Evolutionary conservation across 2,329 filamentous ascomycete genomes (phyloP).

Genomic region (Scopulariopsis brevicaulis): DNA sequence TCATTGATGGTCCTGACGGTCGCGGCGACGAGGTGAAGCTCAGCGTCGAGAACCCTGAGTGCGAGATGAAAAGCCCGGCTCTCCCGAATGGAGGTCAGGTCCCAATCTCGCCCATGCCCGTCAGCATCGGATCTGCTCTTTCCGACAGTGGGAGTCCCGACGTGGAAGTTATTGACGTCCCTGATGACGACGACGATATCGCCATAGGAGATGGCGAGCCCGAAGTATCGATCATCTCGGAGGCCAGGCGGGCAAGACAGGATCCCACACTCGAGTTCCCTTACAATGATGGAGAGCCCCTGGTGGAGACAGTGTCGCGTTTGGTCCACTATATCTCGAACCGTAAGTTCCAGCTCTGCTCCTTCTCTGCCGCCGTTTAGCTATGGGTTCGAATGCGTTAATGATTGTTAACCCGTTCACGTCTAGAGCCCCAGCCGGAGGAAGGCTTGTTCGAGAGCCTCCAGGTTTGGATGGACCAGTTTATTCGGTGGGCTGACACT

Average conservation of each 20-base stretch:
- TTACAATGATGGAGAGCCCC: conserved; percentile 14
- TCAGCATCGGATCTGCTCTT: conserved; percentile 17
- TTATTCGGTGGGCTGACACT: conserved; percentile 26
- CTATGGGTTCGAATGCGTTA: background rate
- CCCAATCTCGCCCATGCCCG: background rate
- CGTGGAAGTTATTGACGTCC: conserved; percentile 28
- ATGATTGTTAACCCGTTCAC: background rate
- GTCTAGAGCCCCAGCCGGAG: conserved; percentile 17
- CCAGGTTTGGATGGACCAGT: conserved; percentile 37
- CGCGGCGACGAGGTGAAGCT: conserved; percentile 21
- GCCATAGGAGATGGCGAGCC: conserved; percentile 15
- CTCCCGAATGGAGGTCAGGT: background rate
- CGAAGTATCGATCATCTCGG: conserved; percentile 10
- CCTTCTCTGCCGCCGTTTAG: background rate
- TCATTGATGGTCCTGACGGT: background rate
- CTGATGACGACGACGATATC: conserved; percentile 19
- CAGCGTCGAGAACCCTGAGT: conserved; percentile 34
- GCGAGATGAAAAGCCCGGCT: conserved; percentile 16
- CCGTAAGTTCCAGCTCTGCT: conserved; percentile 5
- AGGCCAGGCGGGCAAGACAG: conserved; percentile 3
- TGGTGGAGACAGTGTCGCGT: conserved; percentile 14
- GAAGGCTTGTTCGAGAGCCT: conserved; percentile 31
- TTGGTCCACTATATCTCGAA: conserved; percentile 12
- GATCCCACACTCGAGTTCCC: conserved; percentile 29
- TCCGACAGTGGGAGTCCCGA: conserved; percentile 28